Conservation (phyloP, 2,329 filamentous ascomycete genomes). For the Sporothrix phasma region DNA sequence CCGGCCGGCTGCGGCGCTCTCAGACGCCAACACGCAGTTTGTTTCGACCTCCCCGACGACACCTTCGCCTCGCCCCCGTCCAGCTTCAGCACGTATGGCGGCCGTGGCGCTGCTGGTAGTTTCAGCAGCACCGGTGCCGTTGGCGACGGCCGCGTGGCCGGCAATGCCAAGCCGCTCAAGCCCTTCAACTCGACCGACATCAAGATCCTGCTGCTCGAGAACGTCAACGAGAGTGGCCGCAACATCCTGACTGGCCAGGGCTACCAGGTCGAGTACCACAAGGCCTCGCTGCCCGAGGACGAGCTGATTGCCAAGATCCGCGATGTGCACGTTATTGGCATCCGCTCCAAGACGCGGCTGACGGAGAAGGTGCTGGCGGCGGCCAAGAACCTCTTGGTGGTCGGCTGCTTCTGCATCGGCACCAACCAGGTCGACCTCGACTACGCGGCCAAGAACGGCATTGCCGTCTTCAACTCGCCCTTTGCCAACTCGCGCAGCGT, state of each 20-base stretch:
- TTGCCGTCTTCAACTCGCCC: slow-evolving; percentile 97
- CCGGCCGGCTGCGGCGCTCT: slow-evolving; percentile 30
- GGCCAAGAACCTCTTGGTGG: slow-evolving; percentile 88
- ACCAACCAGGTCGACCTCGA: slow-evolving; percentile 90
- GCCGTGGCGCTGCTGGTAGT: slow-evolving; percentile 18
- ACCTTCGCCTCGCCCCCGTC: slow-evolving; percentile 65
- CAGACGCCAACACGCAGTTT: slow-evolving; percentile 39
- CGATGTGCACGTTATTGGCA: slow-evolving; percentile 93
- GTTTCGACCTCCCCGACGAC: slow-evolving; percentile 66
- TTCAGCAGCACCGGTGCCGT: slow-evolving; percentile 29
- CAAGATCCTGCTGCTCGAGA: slow-evolving; percentile 91
- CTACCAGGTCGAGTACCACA: slow-evolving; percentile 90
- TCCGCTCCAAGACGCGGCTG: slow-evolving; percentile 95
- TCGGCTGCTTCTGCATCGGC: slow-evolving; percentile 98
- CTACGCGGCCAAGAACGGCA: slow-evolving; percentile 72
- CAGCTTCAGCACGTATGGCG: slow-evolving; percentile 37
- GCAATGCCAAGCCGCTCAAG: slow-evolving; percentile 66
- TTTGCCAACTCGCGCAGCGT: slow-evolving; percentile 97
- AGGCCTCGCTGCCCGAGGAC: slow-evolving; percentile 82
- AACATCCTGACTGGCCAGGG: slow-evolving; percentile 77
- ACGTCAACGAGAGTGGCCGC: slow-evolving; percentile 83
- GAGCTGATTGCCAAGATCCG: slow-evolving; percentile 94
- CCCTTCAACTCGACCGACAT: slow-evolving; percentile 94
- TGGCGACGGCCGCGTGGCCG: slow-evolving; percentile 25
- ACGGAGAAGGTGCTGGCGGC: slow-evolving; percentile 73